These are phyloP conservation scores for Allium cepa DNA, from an alignment of 106 monocot species.

Conservation along the genomic window DNA sequence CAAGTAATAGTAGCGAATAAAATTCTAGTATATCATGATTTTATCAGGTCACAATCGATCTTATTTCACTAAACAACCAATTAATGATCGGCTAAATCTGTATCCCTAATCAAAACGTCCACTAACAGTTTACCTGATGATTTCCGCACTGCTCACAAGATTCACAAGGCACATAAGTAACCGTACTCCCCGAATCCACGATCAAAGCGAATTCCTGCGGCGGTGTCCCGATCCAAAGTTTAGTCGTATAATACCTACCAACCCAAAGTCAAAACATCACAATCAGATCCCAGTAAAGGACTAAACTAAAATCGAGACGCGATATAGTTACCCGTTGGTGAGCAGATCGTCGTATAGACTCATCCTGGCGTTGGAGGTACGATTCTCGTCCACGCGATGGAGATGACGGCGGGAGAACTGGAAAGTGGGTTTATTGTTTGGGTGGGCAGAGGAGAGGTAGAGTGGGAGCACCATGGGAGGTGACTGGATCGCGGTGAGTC, in stretches of 20 bases:
- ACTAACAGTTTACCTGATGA: slow-evolving; percentile 38
- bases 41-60: neutral
- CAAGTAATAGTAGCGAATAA: neutral
- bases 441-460: slow-evolving; percentile 9
- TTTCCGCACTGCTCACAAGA: slow-evolving; percentile 66
- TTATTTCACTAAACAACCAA: neutral
- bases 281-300: neutral
- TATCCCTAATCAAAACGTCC: neutral
- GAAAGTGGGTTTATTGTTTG: neutral
- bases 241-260: slow-evolving; percentile 61
- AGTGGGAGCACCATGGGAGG: slow-evolving; percentile 20
- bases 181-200: slow-evolving; percentile 72
- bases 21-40: neutral
- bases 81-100: neutral
- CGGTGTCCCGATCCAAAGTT: slow-evolving; percentile 68
- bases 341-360: slow-evolving; percentile 71
- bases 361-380: slow-evolving; percentile 37
- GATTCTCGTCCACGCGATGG: slow-evolving; percentile 2
- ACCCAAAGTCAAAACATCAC: neutral
- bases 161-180: slow-evolving; percentile 68
- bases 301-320: neutral
- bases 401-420: slow-evolving; percentile 8
- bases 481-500: neutral
- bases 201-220: slow-evolving; percentile 63
- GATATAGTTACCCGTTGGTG: slow-evolving; percentile 45